Evolutionary conservation across 2,329 filamentous ascomycete species (phyloP), one percentile per base, ranked within the genome.

Genomic region (Dactylellina sp.): DNA sequence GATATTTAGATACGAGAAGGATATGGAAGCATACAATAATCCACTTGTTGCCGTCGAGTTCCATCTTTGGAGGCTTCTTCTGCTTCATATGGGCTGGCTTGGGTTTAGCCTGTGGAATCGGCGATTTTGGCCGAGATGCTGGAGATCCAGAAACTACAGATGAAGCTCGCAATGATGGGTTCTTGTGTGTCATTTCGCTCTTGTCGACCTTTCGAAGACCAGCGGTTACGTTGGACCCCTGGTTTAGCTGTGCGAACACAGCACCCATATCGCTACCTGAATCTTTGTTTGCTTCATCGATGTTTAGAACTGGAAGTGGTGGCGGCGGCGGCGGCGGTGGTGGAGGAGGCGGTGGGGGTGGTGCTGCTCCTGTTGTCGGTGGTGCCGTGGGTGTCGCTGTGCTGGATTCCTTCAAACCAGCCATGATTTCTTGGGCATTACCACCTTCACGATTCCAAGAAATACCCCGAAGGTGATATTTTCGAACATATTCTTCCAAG

Each of bases 181-280:
- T 99, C 85, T 98, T 98, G 83, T 99, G 95, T 72, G 95, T 99
- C 94, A 97, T 97, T 81, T 98, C 86, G 61, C 91, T 95, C 80
- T 89, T 90, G 83, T 97, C 94, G 55, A 99, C 95, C 84, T 97
- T 99, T 77, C 91, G 90, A 37, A 99, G 85, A 32, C 91, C 89
- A 77, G 91, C 89, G 2, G 95, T 99, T 71, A 99, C 91, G n/a
- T 87, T 85, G 72, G 91, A 88, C 66, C 95, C 95, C 80, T 90
- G 89, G 83, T 98, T 98, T 60, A 99, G 84, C 77, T 97, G 91
- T 42, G 89, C 90, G 81, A 99, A 99, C 1, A 99, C 93, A 22
- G 94, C 93, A 20, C 89, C 88, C 81, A 97, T 88, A 64, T 94
- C 93, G 82, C 81, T n/a, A n/a, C n/a, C 16, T 82, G n/a, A 3